Conservation (phyloP, 306 rosid genomes). For the Fagus sylvatica region DNA sequence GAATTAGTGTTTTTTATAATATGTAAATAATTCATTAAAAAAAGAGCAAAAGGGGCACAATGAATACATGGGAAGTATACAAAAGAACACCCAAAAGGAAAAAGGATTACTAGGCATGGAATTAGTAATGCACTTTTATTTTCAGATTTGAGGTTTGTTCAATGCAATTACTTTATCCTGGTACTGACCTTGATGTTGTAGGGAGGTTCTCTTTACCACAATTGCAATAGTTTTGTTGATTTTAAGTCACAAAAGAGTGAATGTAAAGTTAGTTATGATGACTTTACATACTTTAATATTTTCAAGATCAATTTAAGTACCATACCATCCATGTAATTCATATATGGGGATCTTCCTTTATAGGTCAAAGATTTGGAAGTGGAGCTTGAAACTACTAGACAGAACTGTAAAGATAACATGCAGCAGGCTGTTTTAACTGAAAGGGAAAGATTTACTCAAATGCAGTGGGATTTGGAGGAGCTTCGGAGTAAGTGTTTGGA, state of each 20-base stretch:
- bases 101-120: background rate
- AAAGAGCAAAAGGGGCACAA: too few species aligned
- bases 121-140: background rate
- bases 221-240: background rate
- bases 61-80: too few species aligned
- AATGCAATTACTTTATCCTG: background rate
- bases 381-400: slow-evolving; percentile 80
- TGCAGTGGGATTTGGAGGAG: slow-evolving; percentile 92
- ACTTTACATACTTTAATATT: background rate
- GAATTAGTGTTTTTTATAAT: background rate
- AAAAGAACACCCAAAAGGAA: too few species aligned
- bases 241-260: background rate
- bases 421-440: slow-evolving; percentile 71
- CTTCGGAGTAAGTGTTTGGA: slow-evolving; percentile 70
- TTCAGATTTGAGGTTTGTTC: background rate
- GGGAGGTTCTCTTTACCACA: background rate
- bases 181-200: background rate
- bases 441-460: slow-evolving; percentile 77
- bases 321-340: background rate
- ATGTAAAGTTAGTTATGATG: background rate
- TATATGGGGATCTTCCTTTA: slow-evolving; percentile 16
- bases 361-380: slow-evolving; percentile 91
- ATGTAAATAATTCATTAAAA: too few species aligned
- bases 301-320: slow-evolving; percentile 17
- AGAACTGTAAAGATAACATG: slow-evolving; percentile 70